Evolutionary conservation across 129 eudicot species (phyloP), one percentile per base, ranked within the genome.

Genomic region (Dittrichia graveolens): DNA sequence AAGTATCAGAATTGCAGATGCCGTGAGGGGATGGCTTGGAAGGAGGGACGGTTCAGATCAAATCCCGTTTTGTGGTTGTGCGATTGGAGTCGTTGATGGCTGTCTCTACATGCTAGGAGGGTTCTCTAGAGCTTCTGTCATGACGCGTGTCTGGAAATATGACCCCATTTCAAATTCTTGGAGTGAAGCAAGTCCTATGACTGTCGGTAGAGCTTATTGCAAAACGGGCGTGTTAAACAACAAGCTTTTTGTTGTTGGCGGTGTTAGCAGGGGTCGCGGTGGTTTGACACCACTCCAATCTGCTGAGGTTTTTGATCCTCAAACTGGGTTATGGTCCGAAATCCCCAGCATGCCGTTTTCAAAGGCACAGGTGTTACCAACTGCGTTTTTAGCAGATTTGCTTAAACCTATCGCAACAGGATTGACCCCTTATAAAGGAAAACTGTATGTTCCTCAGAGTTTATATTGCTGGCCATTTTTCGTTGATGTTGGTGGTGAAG

Each of bases 331-430:
- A 35, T 95, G 99, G 99, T 80, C 99, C 3, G 87, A 86, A 43
- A 64, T 95, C 31, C 96, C 97, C 7, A 91, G 88, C 79, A 95
- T 95, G 99, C 97, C 99, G 2, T 95, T 95, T 79, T 84, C 99
- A 10, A 95, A 91, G 77, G 99, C 99, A 35, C 99, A 95, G 75
- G 82, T 83, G 14, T 82, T 91, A 35, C 99, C 99, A 37, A 91
- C 97, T 15, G 99, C 97, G 7, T 95, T 95, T 78, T 81, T 95
- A 40, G 94, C 99, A 13, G 99, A 95, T 67, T 52, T 95, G 46
- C 96, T 95, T 54, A 90, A 95, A 82, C 99, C 99, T 3, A 95
- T 95, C 57, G 99, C 97, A 31, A 95, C 99, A 2, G 99, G 99
- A 52, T 81, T 95, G 88, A 88, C 97, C 4, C 83, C 96, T 6